phyloP scores from a whole-genome alignment of 768 basidiomycete species.

The Multifurca ochricompacta region DNA sequence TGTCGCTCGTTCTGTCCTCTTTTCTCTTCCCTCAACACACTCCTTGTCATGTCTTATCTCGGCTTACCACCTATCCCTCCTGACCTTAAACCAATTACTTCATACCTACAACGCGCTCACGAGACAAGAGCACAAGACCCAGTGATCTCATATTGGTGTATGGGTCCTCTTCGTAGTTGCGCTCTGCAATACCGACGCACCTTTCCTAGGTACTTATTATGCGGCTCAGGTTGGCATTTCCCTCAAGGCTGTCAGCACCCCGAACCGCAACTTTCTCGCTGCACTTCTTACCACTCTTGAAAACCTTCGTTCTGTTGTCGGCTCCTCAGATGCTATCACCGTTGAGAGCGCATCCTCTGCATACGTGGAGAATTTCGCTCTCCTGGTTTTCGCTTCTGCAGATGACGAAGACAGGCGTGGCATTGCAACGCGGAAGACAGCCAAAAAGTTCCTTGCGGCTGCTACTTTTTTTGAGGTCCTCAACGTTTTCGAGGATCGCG shows the following conservation, averaged over 20 bases:
- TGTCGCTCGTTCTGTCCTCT: too few relatives aligned
- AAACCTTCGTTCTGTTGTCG: constrained; percentile 67
- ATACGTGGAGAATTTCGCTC: constrained; percentile 92
- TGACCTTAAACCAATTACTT: constrained; percentile 59
- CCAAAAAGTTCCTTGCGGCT: constrained; percentile 91
- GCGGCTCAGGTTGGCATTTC: constrained; percentile 84
- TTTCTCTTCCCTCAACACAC: background rate
- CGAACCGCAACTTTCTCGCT: constrained; percentile 62
- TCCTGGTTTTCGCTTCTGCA: constrained; percentile 79
- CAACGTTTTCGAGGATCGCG: constrained; percentile 44
- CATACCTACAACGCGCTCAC: constrained; percentile 84
- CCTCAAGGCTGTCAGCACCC: constrained; percentile 55
- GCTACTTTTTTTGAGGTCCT: constrained; percentile 92
- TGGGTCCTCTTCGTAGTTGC: constrained; percentile 25
- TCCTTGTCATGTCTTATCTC: constrained; percentile 31
- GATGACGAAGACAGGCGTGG: constrained; percentile 88
- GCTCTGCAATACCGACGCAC: constrained; percentile 8
- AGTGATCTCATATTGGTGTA: constrained; percentile 94
- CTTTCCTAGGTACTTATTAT: constrained; percentile 72
- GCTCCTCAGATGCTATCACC: constrained; percentile 70
- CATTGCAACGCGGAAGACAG: constrained; percentile 75
- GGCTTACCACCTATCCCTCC: constrained; percentile 52
- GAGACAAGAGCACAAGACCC: constrained; percentile 81
- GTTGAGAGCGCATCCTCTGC: constrained; percentile 77
- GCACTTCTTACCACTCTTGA: constrained; percentile 74